Base-by-base conservation (phyloP, 2,329 filamentous ascomycete genomes). In the Phyllosticta citribraziliensis region DNA sequence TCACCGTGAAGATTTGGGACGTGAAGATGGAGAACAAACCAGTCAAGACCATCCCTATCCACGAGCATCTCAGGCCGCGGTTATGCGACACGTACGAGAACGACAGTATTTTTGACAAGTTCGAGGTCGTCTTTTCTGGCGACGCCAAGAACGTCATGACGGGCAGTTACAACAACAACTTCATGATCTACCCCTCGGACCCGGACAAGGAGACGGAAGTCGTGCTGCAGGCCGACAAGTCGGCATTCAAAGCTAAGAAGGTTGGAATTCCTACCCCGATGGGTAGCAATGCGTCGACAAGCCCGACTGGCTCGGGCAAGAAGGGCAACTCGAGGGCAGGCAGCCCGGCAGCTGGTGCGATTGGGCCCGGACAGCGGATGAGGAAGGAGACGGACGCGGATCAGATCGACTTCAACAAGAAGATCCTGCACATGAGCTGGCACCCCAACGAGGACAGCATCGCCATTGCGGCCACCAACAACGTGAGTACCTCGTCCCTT, bases 401-500 rank as follows among this genome's bases (percentile, higher is more conserved):
- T 75, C 93, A 97, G 79, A 97, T 97, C 76, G 94, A 99, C 77
- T 99, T 97, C 78, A 97, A 97, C 83, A 99, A 97, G 84, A 99
- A 99, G 84, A 99, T 99, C 70, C 75, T 99, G 73, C 94, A 99
- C 76, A 99, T 99, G 94, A 97, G 93, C 79, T 99, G 94, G 94
- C 94, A 99, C 85, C 94, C 94, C 56, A 97, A 95, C 70, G 94
- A 99, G 78, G 93, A 99, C 79, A 97, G 93, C 79, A 99, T 99
- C 78, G 94, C 94, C 62, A 99, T 99, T 80, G 94, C 94, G 68
- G 94, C 94, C 64, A 99, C 94, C 66, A 99, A 99, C 82, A 99
- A 99, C 78, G 94, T 97, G 79, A 88, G 93, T 81, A 52, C n/a
- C 52, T 57, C 4, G 17, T 20, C 12, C 24, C n/a, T 10, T 6